Conservation (phyloP, 768 basidiomycete genomes). For the Rhodosporidiobolus sp. region DNA sequence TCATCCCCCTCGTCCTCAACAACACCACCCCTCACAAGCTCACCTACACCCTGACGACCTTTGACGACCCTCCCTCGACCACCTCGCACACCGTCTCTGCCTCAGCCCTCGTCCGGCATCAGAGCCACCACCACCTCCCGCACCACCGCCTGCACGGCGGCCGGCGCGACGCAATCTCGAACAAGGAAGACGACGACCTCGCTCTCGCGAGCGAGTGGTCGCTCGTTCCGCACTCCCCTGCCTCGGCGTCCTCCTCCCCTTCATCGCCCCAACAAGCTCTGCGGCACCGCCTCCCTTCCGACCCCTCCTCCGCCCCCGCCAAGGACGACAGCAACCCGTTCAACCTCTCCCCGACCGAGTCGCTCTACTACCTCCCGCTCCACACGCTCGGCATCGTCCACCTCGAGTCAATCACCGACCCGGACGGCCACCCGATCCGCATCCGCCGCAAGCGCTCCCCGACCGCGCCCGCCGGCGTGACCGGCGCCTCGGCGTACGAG, state of each 20-base stretch:
- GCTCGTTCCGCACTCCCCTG: too few species aligned
- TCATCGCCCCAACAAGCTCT: background rate
- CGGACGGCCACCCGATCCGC: conserved; percentile 13
- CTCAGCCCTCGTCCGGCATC: conserved; percentile 20
- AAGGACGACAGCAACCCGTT: conserved; percentile 15
- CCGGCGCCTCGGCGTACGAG: conserved; percentile 1
- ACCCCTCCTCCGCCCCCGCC: background rate
- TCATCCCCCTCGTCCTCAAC: conserved; percentile 39
- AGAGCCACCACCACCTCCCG: background rate
- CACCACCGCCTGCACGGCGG: background rate
- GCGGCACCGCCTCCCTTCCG: conserved; percentile 19
- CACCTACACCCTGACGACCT: conserved; percentile 33
- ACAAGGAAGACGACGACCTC: conserved; percentile 28
- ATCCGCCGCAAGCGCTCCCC: conserved; percentile 31
- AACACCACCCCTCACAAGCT: conserved; percentile 35
- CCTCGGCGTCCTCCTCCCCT: background rate
- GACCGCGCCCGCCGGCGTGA: background rate
- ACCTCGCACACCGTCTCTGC: conserved; percentile 19
- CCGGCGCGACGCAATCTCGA: background rate
- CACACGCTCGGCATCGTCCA: conserved; percentile 5
- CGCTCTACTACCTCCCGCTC: conserved; percentile 39
- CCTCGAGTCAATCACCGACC: conserved; percentile 23
- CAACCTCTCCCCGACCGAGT: conserved; percentile 26
- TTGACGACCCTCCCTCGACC: conserved; percentile 1
- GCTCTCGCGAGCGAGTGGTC: conserved; percentile 31